These are phyloP conservation scores for Silene coronaria DNA, from an alignment of 179 eudicot species.

Conservation along the genomic window DNA sequence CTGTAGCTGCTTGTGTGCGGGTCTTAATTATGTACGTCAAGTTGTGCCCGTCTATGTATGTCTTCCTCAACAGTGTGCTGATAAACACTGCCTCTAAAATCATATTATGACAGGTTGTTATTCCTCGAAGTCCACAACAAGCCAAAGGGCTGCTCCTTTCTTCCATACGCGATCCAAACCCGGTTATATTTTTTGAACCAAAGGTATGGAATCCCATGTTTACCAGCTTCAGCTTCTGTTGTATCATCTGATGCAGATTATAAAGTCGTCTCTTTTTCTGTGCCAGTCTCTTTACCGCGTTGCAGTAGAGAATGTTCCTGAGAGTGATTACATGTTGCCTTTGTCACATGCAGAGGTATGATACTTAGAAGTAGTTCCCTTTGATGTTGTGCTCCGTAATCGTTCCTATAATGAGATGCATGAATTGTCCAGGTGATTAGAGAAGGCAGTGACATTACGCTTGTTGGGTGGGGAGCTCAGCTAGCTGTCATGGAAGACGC, in stretches of 20 bases:
- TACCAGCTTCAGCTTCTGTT: neutral
- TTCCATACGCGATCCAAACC: slow-evolving; percentile 90
- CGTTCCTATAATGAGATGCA: slow-evolving; percentile 17
- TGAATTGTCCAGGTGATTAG: slow-evolving; percentile 53
- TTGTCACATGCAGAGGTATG: slow-evolving; percentile 90
- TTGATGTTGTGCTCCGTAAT: neutral
- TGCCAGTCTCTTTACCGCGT: slow-evolving; percentile 81
- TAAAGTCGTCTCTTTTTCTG: neutral
- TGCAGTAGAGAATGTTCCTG: slow-evolving; percentile 94
- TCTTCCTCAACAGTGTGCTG: neutral
- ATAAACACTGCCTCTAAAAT: neutral
- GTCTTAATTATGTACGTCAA: neutral
- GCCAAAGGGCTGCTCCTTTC: slow-evolving; percentile 90
- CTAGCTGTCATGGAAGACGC: slow-evolving; percentile 82
- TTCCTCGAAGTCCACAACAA: slow-evolving; percentile 89
- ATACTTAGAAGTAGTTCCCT: neutral
- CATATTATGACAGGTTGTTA: slow-evolving; percentile 56
- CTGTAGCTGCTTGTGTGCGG: neutral
- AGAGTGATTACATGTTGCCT: slow-evolving; percentile 85
- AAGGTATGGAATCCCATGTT: slow-evolving; percentile 47
- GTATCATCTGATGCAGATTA: neutral
- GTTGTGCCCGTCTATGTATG: neutral
- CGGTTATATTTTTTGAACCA: slow-evolving; percentile 94
- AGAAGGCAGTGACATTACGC: slow-evolving; percentile 90
- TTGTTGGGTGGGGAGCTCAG: slow-evolving; percentile 99